Base-by-base conservation (phyloP, 768 basidiomycete species). In the Trametes coccinea region DNA sequence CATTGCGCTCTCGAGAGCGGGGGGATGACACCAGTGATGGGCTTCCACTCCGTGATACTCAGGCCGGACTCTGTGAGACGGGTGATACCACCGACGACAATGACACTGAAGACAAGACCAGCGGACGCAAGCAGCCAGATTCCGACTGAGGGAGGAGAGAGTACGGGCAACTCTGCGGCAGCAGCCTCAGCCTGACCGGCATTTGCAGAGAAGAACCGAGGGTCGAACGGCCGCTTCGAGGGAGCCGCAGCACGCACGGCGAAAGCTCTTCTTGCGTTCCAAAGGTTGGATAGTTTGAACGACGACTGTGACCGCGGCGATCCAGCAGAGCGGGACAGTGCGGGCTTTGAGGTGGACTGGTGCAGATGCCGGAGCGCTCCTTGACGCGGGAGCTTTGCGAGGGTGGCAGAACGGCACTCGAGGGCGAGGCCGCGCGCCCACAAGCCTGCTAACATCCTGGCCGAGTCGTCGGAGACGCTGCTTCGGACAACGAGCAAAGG, bases 1-100 rank as follows among this genome's bases (percentile, higher is more conserved):
- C 97, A 99, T 51, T 92, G 85, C 7, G 78, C 84, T 27, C 80
- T 73, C 1, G 84, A 84, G 40, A 94, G 75, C 0, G 97, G 97
- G 16, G 95, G 95, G 16, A 95, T 71, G 52, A 93, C 78, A 14
- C 97, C 97, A 29, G 92, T 89, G 56, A 98, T 86, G 11, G 96
- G 95, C 53, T 84, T 82, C 97, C 97, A 99, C 80, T 99, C 97
- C 27, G 95, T 97, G 73, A 99, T 99, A 72, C 93, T 95, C 61
- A 99, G 78, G 13, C 97, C 97, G 14, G 94, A 96, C 75, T 99
- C 97, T 1, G 97, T 99, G 61, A 99, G 83, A 45, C 97, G 89
- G 2, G 97, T 99, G 61, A 99, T 84, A 8, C 96, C 97, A 31
- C 97, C 97, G 4, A 99, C 92, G 55, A 98, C 89, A 68, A 98